Evolutionary conservation across 805 yeast genomes (phyloP), one percentile per base, ranked within the genome.

Genomic region (Hanseniaspora nectarophila): DNA sequence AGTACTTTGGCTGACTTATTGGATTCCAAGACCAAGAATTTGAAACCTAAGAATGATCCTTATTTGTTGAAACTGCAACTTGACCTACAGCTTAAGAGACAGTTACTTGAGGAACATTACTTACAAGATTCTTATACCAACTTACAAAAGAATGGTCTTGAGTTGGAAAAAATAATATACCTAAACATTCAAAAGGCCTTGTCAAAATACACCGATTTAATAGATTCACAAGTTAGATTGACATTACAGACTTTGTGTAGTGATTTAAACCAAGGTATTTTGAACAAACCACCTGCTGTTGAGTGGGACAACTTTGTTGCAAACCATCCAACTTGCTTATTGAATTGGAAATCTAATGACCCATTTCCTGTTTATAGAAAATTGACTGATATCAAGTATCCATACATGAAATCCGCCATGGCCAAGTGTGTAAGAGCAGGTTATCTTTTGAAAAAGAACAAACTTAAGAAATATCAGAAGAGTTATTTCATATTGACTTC

Each of bases 241-340:
- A 69, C 80, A 60, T 70, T 80, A 37, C 77, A 77, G 48, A 79
- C 75, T 58, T 67, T 82, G 46, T 62, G 67, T 50, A 67, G 66
- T 54, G 70, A 73, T 54, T 54, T 67, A 49, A 67, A 66, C 35
- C 63, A 63, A 69, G 80, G 57, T 71, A 75, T 64, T 60, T 76
- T 58, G 63, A 72, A 59, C 15, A 80, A 79, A 58, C 82, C 79
- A 45, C 72, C 78, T n/a, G 74, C 73, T 39, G 67, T 75, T 56
- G 89, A 82, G 63, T 82, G 87, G 87, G 84, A 81, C 60, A 75
- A 75, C 46, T 81, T 80, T 55, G 77, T 82, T 47, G 67, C 70
- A 43, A 65, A 67, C 45, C 70, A 70, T 28, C 70, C 67, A 28
- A 67, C 70, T 53, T 69, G 76, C 47, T 54, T 75, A 31, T 57